Conservation (phyloP, 2,329 filamentous ascomycete species). For the Alternaria brassicae region DNA sequence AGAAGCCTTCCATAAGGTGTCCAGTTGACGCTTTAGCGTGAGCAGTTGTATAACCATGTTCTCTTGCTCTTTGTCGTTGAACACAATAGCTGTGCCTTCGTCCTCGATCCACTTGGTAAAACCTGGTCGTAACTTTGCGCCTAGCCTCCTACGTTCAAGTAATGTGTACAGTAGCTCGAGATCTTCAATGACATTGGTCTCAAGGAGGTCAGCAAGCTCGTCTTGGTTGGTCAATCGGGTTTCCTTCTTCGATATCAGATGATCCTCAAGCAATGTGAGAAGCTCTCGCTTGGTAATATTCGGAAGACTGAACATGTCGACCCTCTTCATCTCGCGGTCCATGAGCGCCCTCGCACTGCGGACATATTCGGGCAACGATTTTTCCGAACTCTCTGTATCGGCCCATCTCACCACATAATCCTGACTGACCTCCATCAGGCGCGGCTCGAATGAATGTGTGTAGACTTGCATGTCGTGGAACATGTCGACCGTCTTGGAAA, state of each 20-base stretch:
- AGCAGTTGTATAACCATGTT: conserved; percentile 88
- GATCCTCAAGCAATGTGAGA: conserved; percentile 73
- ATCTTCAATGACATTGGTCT: conserved; percentile 71
- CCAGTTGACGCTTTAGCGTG: conserved; percentile 78
- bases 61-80: conserved; percentile 77
- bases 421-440: conserved; percentile 72
- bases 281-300: conserved; percentile 81
- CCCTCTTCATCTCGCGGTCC: conserved; percentile 74
- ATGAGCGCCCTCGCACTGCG: conserved; percentile 72
- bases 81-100: conserved; percentile 78
- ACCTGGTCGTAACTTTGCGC: conserved; percentile 71
- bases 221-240: conserved; percentile 63
- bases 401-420: conserved; percentile 75
- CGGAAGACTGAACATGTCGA: conserved; percentile 82
- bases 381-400: conserved; percentile 66
- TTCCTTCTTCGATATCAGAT: conserved; percentile 73
- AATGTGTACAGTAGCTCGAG: conserved; percentile 80
- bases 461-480: conserved; percentile 87
- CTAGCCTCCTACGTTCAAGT: conserved; percentile 73
- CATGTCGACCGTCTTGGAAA: conserved; percentile 80
- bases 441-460: conserved; percentile 77
- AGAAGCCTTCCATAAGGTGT: conserved; percentile 76
- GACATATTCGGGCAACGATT: conserved; percentile 77
- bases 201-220: conserved; percentile 75
- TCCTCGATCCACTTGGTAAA: conserved; percentile 82